Conservation (phyloP, 192 early-diverging fungal genomes). For the Coemansia umbellata region DNA sequence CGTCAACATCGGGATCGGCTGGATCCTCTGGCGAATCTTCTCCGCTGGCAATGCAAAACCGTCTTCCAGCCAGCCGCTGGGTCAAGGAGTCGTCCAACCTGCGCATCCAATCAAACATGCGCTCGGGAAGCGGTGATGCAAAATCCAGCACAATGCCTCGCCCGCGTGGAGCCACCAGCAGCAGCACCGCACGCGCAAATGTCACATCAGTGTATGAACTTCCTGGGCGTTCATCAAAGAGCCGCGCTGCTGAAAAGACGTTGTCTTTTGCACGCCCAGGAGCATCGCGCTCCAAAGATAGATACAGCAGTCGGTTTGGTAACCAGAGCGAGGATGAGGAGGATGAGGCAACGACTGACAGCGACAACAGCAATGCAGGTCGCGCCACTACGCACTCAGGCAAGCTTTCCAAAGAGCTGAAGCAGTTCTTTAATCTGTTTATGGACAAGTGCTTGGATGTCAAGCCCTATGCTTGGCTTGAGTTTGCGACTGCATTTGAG, state of each 20-base stretch:
- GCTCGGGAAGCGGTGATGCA: slow-evolving; percentile 4
- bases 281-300: slow-evolving; percentile 1
- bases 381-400: background rate
- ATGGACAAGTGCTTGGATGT: slow-evolving; percentile 50
- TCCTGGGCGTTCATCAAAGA: slow-evolving; percentile 30
- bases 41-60: slow-evolving; percentile 38
- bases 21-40: slow-evolving; percentile 39
- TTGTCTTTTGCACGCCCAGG: slow-evolving; percentile 6
- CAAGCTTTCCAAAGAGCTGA: slow-evolving; percentile 36
- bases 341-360: background rate
- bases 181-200: slow-evolving; percentile 24
- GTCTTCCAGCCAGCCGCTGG: slow-evolving; percentile 42
- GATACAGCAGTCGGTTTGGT: slow-evolving; percentile 17
- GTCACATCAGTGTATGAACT: slow-evolving; percentile 43
- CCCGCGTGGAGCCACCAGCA: slow-evolving; percentile 16
- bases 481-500: slow-evolving; percentile 24
- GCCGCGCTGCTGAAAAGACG: slow-evolving; percentile 3
- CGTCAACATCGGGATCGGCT: slow-evolving; percentile 37
- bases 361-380: slow-evolving; percentile 16
- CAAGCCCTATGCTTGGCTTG: slow-evolving; percentile 52
- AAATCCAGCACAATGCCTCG: slow-evolving; percentile 48
- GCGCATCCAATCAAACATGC: slow-evolving; percentile 26
- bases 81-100: slow-evolving; percentile 46
- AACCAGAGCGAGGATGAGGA: slow-evolving; percentile 7
- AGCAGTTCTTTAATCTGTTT: slow-evolving; percentile 47